Evolutionary conservation across 2,329 filamentous ascomycete genomes (phyloP), one percentile per base, ranked within the genome.

Genomic region (Teratosphaeria epicoccoides): DNA sequence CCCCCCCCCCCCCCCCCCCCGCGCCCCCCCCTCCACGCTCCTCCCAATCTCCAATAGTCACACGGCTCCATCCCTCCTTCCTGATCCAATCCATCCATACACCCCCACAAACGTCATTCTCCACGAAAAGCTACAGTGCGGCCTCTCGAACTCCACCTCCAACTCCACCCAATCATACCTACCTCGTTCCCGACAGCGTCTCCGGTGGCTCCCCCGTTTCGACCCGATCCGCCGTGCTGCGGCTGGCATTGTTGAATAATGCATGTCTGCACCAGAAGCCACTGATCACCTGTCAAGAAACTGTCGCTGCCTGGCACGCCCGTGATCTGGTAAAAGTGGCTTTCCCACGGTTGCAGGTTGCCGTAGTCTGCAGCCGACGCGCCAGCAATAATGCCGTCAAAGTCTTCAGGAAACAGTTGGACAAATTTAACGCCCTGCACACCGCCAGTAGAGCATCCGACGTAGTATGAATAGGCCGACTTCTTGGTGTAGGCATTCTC

Each of bases 141-240:
- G n/a, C n/a, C n/a, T n/a, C n/a, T n/a, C n/a, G n/a, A n/a, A n/a
- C n/a, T n/a, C n/a, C n/a, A n/a, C n/a, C n/a, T n/a, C n/a, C n/a
- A n/a, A n/a, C n/a, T n/a, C n/a, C n/a, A n/a, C n/a, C n/a, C n/a
- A n/a, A n/a, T n/a, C n/a, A n/a, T n/a, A n/a, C n/a, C n/a, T n/a
- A n/a, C n/a, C n/a, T n/a, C n/a, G n/a, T n/a, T n/a, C n/a, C n/a
- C n/a, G n/a, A n/a, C n/a, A n/a, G n/a, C n/a, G n/a, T n/a, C n/a
- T n/a, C n/a, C n/a, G n/a, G n/a, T n/a, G n/a, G n/a, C n/a, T n/a
- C n/a, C n/a, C n/a, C n/a, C n/a, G n/a, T n/a, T n/a, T n/a, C n/a
- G n/a, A n/a, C n/a, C n/a, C n/a, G n/a, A n/a, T n/a, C n/a, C 69
- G n/a, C 73, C 73, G 56, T 79, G 76, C 6, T 76, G 63, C 3